phyloP scores from a whole-genome alignment of 2,329 filamentous ascomycete species.

The Botryotinia globosa region DNA sequence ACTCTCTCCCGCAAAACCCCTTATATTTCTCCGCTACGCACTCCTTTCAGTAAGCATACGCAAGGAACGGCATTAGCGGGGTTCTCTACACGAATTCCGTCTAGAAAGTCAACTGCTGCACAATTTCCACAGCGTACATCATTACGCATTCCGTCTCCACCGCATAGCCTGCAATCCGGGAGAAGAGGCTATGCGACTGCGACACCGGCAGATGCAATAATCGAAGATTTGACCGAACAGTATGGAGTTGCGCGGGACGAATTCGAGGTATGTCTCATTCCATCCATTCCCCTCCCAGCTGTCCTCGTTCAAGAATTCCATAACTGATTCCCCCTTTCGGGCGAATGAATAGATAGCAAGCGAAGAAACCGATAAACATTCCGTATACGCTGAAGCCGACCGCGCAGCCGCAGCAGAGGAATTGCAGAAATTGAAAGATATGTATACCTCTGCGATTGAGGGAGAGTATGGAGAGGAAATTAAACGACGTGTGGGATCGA shows the following conservation, averaged over 20 bases:
- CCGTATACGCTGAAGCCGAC: constrained; percentile 47
- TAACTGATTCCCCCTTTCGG: background rate
- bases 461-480: constrained; percentile 44
- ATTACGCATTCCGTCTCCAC: rapidly evolving
- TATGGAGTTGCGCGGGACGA: constrained; percentile 47
- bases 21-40: background rate
- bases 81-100: background rate
- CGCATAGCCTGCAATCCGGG: rapidly evolving
- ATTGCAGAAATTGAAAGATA: constrained; percentile 40
- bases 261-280: constrained; percentile 38
- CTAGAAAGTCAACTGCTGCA: background rate
- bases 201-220: background rate
- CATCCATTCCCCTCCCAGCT: too few species aligned
- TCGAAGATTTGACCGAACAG: constrained; percentile 14
- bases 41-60: too few species aligned
- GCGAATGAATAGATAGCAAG: constrained; percentile 40
- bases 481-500: constrained; percentile 43
- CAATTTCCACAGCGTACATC: background rate
- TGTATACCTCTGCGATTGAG: constrained; percentile 37
- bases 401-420: constrained; percentile 46
- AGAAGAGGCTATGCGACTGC: background rate
- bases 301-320: too few species aligned
- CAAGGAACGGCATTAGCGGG: background rate
- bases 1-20: background rate
- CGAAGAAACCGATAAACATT: constrained; percentile 45